Conservation (phyloP, 2,329 filamentous ascomycete genomes). For the Alternaria viburni region DNA sequence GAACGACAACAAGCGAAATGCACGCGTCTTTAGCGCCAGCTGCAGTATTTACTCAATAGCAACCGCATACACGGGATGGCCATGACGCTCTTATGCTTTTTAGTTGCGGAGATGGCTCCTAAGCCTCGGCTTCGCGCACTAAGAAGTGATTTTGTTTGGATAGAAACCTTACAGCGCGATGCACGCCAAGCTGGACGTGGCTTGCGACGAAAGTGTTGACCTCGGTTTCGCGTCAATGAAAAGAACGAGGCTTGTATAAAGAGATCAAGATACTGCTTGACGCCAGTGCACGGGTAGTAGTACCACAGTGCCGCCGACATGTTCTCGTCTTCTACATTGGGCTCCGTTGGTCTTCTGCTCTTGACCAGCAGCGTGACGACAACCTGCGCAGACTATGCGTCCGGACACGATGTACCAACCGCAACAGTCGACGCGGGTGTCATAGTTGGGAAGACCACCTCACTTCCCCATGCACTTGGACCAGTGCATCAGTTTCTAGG, state of each 20-base stretch:
- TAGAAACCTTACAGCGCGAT: neutral
- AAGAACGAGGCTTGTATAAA: neutral
- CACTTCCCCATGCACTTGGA: constrained; percentile 23
- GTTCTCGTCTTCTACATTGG: neutral
- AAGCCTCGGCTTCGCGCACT: neutral
- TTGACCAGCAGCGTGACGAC: neutral
- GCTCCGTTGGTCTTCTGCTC: neutral
- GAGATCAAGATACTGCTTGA: neutral
- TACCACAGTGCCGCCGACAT: neutral
- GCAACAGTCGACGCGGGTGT: constrained; percentile 32
- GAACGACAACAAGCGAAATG: neutral
- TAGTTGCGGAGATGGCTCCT: neutral
- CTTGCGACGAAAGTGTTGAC: neutral
- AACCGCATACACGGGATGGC: neutral
- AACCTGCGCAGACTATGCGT: neutral
- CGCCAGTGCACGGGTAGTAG: neutral
- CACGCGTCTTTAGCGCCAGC: neutral
- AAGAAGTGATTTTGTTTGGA: neutral
- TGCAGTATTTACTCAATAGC: neutral
- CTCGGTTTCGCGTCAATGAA: neutral
- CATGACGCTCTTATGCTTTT: neutral
- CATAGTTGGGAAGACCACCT: constrained; percentile 34
- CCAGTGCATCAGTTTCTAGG: constrained; percentile 41
- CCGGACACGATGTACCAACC: constrained; percentile 20
- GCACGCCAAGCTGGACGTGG: neutral